Base-by-base conservation (phyloP, 805 yeast genomes). In the Suhomyces xylopsoci region DNA sequence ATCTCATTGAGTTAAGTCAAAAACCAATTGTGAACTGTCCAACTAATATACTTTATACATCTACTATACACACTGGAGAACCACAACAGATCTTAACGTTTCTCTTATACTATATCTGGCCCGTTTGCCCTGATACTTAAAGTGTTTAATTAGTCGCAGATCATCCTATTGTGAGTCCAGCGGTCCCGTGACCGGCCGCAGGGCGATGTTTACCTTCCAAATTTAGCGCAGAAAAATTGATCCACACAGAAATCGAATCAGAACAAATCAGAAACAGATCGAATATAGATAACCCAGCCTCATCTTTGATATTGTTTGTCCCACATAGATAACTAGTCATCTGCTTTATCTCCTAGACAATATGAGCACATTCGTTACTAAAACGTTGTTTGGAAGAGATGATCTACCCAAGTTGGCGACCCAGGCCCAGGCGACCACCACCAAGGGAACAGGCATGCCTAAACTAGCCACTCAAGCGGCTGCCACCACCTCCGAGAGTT, bases 401-500 rank as follows among this genome's bases (percentile, higher is more conserved):
- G 38, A 20, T 19, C 15, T 47, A 24, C 50, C 50, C 10, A 17
- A 28, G 26, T 42, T 47, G 25, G 25, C 24, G 22, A 24, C 44
- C 10, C n/a, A 22, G 32, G 25, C 49, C 19, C 12, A 6, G 19
- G 20, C 34, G n/a, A 32, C 49, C 25, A 28, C 47, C 25, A 22
- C 25, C 25, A 22, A 3, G 17, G 51, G 50, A 17, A 46, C 51
- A 17, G 58, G 49, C 25, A 48, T 63, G 49, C 62, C 66, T 12
- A 47, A 56, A 9, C 45, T 51, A 44, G 20, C 55, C 20, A 58
- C 30, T 36, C 62, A 8, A 49, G 66, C 7, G 3, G 19, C 20
- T 8, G 28, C 41, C 28, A 7, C 42, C n/a, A 42, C 56, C 22
- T 47, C 63, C 2, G 51, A 52, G 5, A 51, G 68, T 17, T 73